These are phyloP conservation scores for Bryum argenteum DNA, from an alignment of 225 moss, liverwort and hornwort genomes.

Conservation along the genomic window DNA sequence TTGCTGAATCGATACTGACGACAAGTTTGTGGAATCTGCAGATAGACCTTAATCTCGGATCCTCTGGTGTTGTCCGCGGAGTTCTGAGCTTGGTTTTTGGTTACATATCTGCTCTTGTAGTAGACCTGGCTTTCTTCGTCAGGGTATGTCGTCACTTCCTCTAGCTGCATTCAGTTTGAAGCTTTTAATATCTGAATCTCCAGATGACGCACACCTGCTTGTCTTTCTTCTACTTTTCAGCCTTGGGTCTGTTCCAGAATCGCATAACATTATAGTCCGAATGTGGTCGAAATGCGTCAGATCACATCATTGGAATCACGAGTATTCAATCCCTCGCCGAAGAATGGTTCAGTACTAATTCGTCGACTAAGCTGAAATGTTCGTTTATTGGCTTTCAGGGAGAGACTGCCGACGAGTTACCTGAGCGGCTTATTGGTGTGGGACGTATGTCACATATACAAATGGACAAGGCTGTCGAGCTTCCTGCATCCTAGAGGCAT, in stretches of 20 bases:
- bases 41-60: conserved; percentile 74
- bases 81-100: conserved; percentile 68
- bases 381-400: conserved; percentile 42
- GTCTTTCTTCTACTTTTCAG: conserved; percentile 3
- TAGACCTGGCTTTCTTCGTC: conserved; percentile 71
- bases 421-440: conserved; percentile 69
- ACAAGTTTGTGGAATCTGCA: conserved; percentile 35
- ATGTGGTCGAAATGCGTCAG: conserved; percentile 6
- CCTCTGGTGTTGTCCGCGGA: conserved; percentile 73
- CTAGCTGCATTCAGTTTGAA: neutral
- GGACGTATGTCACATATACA: conserved; percentile 65
- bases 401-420: conserved; percentile 65
- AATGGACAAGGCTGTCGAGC: conserved; percentile 58
- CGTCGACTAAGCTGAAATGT: neutral
- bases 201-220: neutral
- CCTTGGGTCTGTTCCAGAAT: conserved; percentile 10
- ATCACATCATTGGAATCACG: neutral
- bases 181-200: neutral
- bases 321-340: neutral
- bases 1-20: conserved; percentile 9
- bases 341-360: neutral
- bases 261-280: conserved; percentile 5
- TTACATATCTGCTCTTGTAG: conserved; percentile 70
- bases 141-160: conserved; percentile 46
- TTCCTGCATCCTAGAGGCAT: conserved; percentile 29